These are phyloP conservation scores for Mycena alexandri DNA, from an alignment of 768 basidiomycete species.

Conservation along the genomic window DNA sequence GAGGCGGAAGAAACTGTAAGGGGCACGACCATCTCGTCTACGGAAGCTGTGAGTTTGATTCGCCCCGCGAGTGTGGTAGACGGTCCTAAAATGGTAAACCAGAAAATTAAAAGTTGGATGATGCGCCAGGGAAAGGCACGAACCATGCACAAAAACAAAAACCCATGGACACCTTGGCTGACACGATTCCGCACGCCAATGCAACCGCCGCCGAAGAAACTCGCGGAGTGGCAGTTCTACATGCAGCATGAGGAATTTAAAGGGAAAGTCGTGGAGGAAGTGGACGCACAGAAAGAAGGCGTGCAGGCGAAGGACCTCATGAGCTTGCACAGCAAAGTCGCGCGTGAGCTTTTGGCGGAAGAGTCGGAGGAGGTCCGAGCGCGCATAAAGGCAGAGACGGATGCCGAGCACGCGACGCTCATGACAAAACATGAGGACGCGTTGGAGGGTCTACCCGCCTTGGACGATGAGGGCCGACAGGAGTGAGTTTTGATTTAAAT, in stretches of 20 bases:
- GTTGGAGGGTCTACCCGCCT: too few species aligned
- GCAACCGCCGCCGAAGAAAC: neutral
- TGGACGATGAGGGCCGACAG: too few species aligned
- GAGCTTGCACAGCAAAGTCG: too few species aligned
- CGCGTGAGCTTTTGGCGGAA: too few species aligned
- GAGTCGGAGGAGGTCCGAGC: too few species aligned
- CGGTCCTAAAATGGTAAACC: neutral
- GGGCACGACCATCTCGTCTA: neutral
- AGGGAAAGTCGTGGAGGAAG: neutral
- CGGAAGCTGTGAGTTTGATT: neutral
- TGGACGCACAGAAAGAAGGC: neutral
- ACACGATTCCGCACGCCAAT: neutral
- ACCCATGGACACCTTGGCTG: neutral
- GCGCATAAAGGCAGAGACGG: too few species aligned
- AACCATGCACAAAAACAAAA: neutral
- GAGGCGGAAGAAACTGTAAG: neutral
- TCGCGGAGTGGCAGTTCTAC: slow-evolving; percentile 5
- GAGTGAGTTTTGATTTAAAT: too few species aligned
- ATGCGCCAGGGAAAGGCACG: neutral
- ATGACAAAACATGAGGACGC: too few species aligned
- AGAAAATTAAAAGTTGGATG: slow-evolving; percentile 1
- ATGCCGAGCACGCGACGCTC: too few species aligned
- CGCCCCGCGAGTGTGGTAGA: too few species aligned
- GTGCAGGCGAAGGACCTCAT: too few species aligned
- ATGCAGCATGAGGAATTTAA: slow-evolving; percentile 9